Percentiles rank a stretch among this genome's conserved stretches.
phyloP scores from a whole-genome alignment of 495 filamentous ascomycete species.

The Penicillium roqueforti region DNA sequence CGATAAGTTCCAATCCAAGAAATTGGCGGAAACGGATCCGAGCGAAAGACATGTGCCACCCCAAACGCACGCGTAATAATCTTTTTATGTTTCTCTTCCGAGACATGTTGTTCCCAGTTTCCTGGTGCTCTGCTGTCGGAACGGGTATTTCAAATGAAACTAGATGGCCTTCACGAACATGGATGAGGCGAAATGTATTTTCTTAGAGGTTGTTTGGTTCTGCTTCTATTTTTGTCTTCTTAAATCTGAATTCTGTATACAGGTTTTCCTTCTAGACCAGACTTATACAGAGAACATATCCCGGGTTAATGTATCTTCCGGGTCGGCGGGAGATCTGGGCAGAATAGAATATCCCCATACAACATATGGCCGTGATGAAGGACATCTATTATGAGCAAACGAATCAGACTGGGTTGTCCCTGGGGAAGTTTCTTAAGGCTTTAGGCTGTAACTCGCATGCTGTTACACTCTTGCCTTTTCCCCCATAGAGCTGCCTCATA shows the following conservation, averaged over 20 bases:
- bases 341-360: too few species aligned
- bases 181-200: conserved; percentile 32
- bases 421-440: too few species aligned
- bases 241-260: conserved; percentile 1
- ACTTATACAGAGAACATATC: background rate
- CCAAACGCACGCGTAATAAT: conserved; percentile 7
- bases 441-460: too few species aligned
- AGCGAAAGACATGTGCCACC: conserved; percentile 12
- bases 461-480: too few species aligned
- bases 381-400: too few species aligned
- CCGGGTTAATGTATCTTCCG: background rate
- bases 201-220: conserved; percentile 8
- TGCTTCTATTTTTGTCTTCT: background rate
- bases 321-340: too few species aligned
- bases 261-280: background rate
- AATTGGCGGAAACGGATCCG: conserved; percentile 17
- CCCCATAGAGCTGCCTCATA: too few species aligned
- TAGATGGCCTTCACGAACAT: conserved; percentile 28
- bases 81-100: background rate
- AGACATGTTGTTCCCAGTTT: background rate
- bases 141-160: conserved; percentile 13
- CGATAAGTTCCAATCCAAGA: conserved; percentile 41
- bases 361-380: too few species aligned
- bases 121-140: background rate
- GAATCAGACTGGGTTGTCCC: too few species aligned